phyloP scores from a whole-genome alignment of 345 rosid species.

The Eutrema heterophyllum region DNA sequence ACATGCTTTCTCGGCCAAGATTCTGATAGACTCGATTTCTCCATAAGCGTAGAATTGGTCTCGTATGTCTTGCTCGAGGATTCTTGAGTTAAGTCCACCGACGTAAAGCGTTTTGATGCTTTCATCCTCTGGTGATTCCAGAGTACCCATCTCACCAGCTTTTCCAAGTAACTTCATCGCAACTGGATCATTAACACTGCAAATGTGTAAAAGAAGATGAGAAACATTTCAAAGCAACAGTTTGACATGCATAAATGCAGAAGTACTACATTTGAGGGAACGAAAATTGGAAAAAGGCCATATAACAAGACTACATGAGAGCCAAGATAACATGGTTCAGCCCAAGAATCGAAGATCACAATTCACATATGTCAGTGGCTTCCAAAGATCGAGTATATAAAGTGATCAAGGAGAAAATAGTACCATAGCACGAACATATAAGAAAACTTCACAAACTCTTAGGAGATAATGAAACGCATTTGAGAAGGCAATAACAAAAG shows the following conservation, averaged over 20 bases:
- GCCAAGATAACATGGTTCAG: not conserved
- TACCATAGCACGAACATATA: not conserved
- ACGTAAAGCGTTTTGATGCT: slow-evolving; percentile 86
- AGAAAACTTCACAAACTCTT: not conserved
- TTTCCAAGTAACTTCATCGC: slow-evolving; percentile 85
- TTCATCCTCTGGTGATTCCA: slow-evolving; percentile 90
- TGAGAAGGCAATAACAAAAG: not conserved
- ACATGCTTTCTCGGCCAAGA: slow-evolving; percentile 82
- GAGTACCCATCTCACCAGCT: slow-evolving; percentile 95
- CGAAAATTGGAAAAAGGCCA: not conserved
- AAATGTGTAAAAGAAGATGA: slow-evolving; percentile 11
- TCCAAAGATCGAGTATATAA: not conserved
- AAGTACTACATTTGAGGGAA: not conserved
- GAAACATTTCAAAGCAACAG: not conserved
- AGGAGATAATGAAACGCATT: not conserved
- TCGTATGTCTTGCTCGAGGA: slow-evolving; percentile 83
- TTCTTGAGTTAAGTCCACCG: slow-evolving; percentile 83
- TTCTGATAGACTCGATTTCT: slow-evolving; percentile 78
- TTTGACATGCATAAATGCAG: not conserved
- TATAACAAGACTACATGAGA: not conserved
- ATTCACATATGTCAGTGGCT: not conserved
- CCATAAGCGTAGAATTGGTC: slow-evolving; percentile 91
- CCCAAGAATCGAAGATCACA: not conserved
- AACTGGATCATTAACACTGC: slow-evolving; percentile 92
- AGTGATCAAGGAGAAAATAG: not conserved